These are phyloP conservation scores for Tulasnella sp. DNA, from an alignment of 768 basidiomycete genomes.

Conservation along the genomic window DNA sequence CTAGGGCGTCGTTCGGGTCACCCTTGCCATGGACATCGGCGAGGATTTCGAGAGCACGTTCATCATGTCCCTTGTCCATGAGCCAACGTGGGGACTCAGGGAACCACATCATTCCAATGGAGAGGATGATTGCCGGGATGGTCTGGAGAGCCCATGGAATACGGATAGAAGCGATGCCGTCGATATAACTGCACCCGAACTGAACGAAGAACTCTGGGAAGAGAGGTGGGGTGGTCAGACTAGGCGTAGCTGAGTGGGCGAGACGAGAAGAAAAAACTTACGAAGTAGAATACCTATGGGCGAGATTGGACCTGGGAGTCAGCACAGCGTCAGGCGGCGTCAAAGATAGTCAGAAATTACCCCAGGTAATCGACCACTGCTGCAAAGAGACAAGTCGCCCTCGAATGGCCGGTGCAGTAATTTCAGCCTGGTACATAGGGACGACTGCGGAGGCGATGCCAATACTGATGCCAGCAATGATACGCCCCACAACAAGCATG, in stretches of 20 bases:
- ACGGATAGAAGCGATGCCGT: conserved; percentile 59
- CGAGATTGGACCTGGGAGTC: too few relatives aligned
- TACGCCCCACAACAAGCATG: conserved; percentile 44
- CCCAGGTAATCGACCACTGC: conserved; percentile 71
- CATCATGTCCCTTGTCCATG: conserved; percentile 64
- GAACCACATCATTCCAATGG: conserved; percentile 61
- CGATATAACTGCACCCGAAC: conserved; percentile 36
- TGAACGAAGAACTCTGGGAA: conserved; percentile 29
- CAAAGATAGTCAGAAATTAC: too few relatives aligned
- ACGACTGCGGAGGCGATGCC: conserved; percentile 77
- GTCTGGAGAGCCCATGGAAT: conserved; percentile 64
- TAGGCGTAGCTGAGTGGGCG: conserved; percentile 32
- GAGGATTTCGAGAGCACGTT: conserved; percentile 56
- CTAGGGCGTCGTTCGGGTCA: conserved; percentile 43
- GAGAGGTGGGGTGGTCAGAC: conserved; percentile 47
- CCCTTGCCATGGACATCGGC: conserved; percentile 39
- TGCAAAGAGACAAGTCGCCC: conserved; percentile 65
- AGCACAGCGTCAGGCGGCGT: too few relatives aligned
- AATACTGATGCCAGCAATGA: conserved; percentile 72
- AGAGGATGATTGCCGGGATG: conserved; percentile 60
- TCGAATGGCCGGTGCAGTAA: conserved; percentile 71
- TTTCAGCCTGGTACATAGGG: conserved; percentile 61
- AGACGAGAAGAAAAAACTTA: conserved; percentile 26
- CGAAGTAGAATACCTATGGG: conserved; percentile 48
- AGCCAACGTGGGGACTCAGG: conserved; percentile 77